These are phyloP conservation scores for Bipolaris gigantea DNA, from an alignment of 2,329 filamentous ascomycete genomes.

Conservation along the genomic window DNA sequence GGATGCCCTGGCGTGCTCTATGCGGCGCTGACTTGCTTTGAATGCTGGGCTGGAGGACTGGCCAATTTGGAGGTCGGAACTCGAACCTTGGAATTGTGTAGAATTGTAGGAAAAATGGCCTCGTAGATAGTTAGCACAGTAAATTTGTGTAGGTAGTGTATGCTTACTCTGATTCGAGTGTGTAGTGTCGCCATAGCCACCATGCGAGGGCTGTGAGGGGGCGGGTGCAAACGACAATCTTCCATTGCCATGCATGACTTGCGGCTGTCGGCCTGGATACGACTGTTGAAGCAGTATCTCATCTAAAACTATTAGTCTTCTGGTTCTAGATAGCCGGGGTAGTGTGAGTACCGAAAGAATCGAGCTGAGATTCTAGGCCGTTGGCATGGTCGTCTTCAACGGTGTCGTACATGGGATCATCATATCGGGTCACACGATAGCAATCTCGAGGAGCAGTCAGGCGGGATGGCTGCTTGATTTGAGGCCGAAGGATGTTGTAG, in stretches of 20 bases:
- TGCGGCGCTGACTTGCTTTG: conserved; percentile 40
- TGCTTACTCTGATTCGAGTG: not conserved
- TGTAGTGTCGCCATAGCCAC: not conserved
- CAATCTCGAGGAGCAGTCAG: conserved; percentile 24
- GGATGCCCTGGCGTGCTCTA: conserved; percentile 1
- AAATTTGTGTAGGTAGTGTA: not conserved
- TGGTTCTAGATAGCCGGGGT: not conserved
- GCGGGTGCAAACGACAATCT: conserved; percentile 44
- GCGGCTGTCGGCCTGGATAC: conserved; percentile 37
- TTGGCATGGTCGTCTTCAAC: conserved; percentile 33
- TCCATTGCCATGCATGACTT: conserved; percentile 40
- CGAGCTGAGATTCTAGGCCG: conserved; percentile 35
- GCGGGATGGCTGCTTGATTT: conserved; percentile 13
- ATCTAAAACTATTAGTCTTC: conserved; percentile 33
- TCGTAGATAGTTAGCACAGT: conserved; percentile 4
- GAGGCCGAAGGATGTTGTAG: conserved; percentile 19
- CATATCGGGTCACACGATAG: conserved; percentile 26
- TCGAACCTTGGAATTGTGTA: conserved; percentile 22
- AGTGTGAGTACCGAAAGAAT: conserved; percentile 53
- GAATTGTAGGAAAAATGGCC: conserved; percentile 31
- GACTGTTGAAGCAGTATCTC: conserved; percentile 38
- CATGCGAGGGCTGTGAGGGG: conserved; percentile 9
- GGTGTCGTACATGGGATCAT: conserved; percentile 20
- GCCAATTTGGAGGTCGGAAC: conserved; percentile 34
- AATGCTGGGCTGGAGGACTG: conserved; percentile 48